phyloP scores from a whole-genome alignment of 768 basidiomycete genomes.

The Auriscalpium vulgare region DNA sequence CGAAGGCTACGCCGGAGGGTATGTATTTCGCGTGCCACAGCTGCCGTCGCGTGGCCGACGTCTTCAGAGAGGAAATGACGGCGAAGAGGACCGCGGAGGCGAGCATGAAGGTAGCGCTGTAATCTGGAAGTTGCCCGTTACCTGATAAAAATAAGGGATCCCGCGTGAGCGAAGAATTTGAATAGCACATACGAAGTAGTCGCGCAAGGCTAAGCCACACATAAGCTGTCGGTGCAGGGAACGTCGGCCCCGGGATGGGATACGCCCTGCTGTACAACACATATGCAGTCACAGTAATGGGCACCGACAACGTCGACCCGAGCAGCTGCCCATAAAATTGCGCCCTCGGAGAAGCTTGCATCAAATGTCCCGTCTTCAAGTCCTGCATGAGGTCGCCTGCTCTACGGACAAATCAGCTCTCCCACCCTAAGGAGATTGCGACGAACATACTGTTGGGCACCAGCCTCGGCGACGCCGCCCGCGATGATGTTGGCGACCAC shows the following conservation, averaged over 20 bases:
- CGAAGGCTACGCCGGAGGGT: conserved; percentile 90
- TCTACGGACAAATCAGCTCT: conserved; percentile 30
- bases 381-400: conserved; percentile 99
- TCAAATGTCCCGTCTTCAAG: conserved; percentile 92
- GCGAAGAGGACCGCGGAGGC: conserved; percentile 68
- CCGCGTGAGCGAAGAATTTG: neutral
- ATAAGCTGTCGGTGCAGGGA: conserved; percentile 91
- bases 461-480: conserved; percentile 92
- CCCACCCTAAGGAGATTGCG: neutral
- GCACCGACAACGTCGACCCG: conserved; percentile 79
- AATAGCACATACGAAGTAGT: conserved; percentile 51
- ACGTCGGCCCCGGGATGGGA: conserved; percentile 86
- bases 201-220: conserved; percentile 83
- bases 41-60: conserved; percentile 41
- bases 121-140: conserved; percentile 74
- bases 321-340: conserved; percentile 94
- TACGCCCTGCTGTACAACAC: conserved; percentile 84
- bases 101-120: conserved; percentile 72
- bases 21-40: conserved; percentile 65
- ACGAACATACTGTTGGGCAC: conserved; percentile 73
- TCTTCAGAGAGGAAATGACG: conserved; percentile 57
- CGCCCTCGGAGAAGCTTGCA: conserved; percentile 83
- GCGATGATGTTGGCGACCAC: conserved; percentile 98
- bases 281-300: conserved; percentile 86
- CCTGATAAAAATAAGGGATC: conserved; percentile 36